phyloP scores from a whole-genome alignment of 495 filamentous ascomycete genomes.

The Chaetomium fimeti region DNA sequence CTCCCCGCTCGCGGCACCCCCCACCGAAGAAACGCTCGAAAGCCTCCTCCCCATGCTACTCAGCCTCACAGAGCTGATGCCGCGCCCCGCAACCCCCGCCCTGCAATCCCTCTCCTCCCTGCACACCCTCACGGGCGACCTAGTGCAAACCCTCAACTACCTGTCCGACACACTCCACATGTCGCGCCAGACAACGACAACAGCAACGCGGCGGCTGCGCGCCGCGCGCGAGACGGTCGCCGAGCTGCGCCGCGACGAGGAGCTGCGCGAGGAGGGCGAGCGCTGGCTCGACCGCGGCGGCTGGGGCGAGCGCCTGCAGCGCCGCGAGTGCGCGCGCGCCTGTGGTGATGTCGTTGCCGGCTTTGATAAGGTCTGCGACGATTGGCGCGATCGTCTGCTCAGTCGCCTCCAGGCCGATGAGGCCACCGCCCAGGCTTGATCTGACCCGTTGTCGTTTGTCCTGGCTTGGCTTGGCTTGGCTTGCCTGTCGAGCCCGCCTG shows the following conservation, averaged over 20 bases:
- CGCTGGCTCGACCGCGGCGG: constrained; percentile 75
- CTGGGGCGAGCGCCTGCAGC: constrained; percentile 72
- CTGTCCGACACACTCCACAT: constrained; percentile 93
- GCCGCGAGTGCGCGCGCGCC: constrained; percentile 72
- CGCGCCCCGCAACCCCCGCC: constrained; percentile 51
- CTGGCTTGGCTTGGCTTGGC: too few relatives aligned
- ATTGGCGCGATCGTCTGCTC: constrained; percentile 51
- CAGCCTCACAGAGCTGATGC: constrained; percentile 54
- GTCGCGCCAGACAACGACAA: constrained; percentile 79
- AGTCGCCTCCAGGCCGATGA: constrained; percentile 37
- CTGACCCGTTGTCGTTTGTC: background rate
- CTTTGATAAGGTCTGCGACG: constrained; percentile 81
- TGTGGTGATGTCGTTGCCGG: constrained; percentile 86
- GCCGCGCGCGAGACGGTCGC: constrained; percentile 76
- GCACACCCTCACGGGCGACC: constrained; percentile 67
- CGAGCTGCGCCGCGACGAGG: constrained; percentile 78
- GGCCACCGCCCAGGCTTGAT: constrained; percentile 23
- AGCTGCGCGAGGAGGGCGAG: constrained; percentile 74
- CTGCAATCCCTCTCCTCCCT: constrained; percentile 59
- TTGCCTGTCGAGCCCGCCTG: too few relatives aligned
- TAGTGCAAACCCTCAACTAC: constrained; percentile 75
- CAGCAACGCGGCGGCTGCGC: constrained; percentile 71
- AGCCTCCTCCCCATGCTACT: constrained; percentile 63
- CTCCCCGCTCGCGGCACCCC: constrained; percentile 54
- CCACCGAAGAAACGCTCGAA: constrained; percentile 61